Conservation (phyloP, 768 basidiomycete species). For the Kondoa malvinella region DNA sequence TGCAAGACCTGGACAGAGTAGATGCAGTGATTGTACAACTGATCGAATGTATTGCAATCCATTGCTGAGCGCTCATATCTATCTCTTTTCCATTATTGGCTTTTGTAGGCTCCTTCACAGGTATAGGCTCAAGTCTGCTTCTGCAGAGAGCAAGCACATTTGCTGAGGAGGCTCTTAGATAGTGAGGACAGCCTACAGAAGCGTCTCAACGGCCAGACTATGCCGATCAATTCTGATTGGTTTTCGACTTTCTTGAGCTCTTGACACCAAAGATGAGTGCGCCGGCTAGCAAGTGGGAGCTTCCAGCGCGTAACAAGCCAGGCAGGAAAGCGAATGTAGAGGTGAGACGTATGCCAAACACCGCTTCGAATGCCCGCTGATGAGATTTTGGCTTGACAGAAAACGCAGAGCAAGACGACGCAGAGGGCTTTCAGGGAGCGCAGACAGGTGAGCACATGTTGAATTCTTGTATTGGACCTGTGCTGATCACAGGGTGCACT, state of each 20-base stretch:
- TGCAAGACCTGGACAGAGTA: constrained; percentile 15
- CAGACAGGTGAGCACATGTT: constrained; percentile 10
- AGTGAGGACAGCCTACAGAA: too few relatives aligned
- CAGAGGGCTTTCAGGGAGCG: constrained; percentile 23
- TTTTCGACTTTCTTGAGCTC: neutral
- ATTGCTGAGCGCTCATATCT: too few relatives aligned
- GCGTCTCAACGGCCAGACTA: too few relatives aligned
- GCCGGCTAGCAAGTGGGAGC: constrained; percentile 11
- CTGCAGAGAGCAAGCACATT: too few relatives aligned
- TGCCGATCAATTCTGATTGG: too few relatives aligned
- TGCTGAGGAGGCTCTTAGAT: too few relatives aligned
- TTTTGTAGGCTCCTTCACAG: too few relatives aligned
- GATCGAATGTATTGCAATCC: too few relatives aligned
- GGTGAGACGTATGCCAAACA: neutral
- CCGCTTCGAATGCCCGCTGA: neutral
- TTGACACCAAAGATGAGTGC: neutral
- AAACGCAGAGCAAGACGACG: constrained; percentile 3
- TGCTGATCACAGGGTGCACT: neutral
- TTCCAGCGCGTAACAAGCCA: constrained; percentile 17
- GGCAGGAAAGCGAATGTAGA: constrained; percentile 12
- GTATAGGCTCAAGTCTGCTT: too few relatives aligned
- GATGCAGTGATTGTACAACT: neutral
- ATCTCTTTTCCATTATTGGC: too few relatives aligned
- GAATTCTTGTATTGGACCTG: neutral
- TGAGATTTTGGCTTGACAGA: neutral